A percentile compares a stretch with the other conserved stretches of the same genome.
Conservation (phyloP, 495 filamentous ascomycete species). For the Neurospora sp. region DNA sequence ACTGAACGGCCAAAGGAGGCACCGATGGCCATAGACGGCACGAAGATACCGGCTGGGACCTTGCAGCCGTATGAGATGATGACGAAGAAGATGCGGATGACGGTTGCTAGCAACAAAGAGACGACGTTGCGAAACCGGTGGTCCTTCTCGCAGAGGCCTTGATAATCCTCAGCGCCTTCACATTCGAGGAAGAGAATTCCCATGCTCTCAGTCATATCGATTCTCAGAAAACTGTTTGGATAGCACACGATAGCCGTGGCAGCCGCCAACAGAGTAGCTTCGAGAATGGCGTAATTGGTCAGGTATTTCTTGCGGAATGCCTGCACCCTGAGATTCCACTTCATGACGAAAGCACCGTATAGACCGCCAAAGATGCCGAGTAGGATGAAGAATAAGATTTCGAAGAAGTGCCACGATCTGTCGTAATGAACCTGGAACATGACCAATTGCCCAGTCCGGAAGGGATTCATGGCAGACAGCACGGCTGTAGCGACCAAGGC, state of each 20-base stretch:
- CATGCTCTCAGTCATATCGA: slow-evolving; percentile 99
- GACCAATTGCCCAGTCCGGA: slow-evolving; percentile 94
- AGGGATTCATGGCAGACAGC: slow-evolving; percentile 92
- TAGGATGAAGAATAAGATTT: slow-evolving; percentile 83
- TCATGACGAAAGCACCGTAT: slow-evolving; percentile 95
- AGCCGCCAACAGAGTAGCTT: slow-evolving; percentile 73
- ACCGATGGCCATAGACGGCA: slow-evolving; percentile 95
- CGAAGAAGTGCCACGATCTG: slow-evolving; percentile 95
- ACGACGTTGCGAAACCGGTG: slow-evolving; percentile 72
- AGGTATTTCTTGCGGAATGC: slow-evolving; percentile 95
- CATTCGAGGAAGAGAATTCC: slow-evolving; percentile 94
- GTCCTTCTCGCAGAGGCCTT: slow-evolving; percentile 74
- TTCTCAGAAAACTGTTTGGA: slow-evolving; percentile 88
- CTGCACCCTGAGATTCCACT: slow-evolving; percentile 89
- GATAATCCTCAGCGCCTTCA: slow-evolving; percentile 83
- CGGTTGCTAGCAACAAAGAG: slow-evolving; percentile 69
- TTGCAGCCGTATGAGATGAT: slow-evolving; percentile 98
- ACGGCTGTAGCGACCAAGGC: slow-evolving; percentile 92
- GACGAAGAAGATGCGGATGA: slow-evolving; percentile 73
- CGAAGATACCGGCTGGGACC: slow-evolving; percentile 93
- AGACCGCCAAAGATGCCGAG: slow-evolving; percentile 89
- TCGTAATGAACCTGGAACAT: slow-evolving; percentile 99
- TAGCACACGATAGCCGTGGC: slow-evolving; percentile 87
- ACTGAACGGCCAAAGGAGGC: slow-evolving; percentile 88
- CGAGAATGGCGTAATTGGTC: slow-evolving; percentile 71